A percentile compares a stretch with the other conserved stretches of the same genome.
phyloP scores from a whole-genome alignment of 371 early-diverging fungal genomes.

The Chytridium lagenaria region DNA sequence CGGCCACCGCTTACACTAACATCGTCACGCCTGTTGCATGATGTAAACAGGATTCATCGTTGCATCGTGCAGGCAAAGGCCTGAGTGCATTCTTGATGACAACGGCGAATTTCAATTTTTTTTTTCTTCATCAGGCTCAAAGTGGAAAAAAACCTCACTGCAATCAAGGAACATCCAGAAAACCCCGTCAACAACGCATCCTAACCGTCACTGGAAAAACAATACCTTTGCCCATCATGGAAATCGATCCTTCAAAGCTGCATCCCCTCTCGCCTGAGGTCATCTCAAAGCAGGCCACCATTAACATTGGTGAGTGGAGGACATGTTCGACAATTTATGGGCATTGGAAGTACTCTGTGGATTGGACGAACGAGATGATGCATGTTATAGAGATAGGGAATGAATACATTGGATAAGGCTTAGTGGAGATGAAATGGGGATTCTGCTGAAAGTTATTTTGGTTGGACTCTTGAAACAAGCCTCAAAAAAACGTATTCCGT shows the following conservation, averaged over 20 bases:
- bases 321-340: no score
- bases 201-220: neutral
- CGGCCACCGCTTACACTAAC: no score
- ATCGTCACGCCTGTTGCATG: no score
- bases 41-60: no score
- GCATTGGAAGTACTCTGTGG: no score
- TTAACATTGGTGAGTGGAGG: conserved; percentile 97
- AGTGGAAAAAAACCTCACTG: neutral
- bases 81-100: no score
- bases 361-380: neutral
- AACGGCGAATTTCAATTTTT: conserved; percentile 2
- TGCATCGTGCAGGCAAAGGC: no score
- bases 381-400: no score
- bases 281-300: conserved; percentile 97
- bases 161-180: neutral
- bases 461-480: neutral
- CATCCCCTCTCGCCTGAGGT: conserved; percentile 89
- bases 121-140: neutral
- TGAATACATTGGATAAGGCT: no score
- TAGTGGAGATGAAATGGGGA: neutral
- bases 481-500: neutral
- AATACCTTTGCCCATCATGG: neutral
- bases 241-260: conserved; percentile 55
- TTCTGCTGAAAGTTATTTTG: neutral
- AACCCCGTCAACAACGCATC: neutral